A percentile compares a stretch with the other conserved stretches of the same genome.
Evolutionary conservation across 805 yeast species (phyloP).

Genomic region (Allodekkera sacchari): DNA sequence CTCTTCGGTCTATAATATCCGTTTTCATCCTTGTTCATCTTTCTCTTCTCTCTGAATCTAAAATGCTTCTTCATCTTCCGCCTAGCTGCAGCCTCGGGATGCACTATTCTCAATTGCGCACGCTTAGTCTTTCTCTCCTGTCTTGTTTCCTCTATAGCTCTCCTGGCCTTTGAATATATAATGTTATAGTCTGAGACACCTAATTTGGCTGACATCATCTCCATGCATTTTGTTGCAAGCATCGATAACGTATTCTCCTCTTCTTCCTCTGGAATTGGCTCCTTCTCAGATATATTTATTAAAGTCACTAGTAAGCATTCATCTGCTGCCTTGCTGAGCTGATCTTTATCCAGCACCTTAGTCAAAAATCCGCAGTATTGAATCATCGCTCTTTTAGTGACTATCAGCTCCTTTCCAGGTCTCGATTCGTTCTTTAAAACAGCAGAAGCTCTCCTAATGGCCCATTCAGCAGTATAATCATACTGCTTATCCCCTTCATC

Average conservation of each 20-base stretch:
- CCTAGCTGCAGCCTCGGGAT: conserved; percentile 77
- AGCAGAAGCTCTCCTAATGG: conserved; percentile 52
- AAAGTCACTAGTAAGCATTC: conserved; percentile 21
- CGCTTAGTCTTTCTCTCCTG: conserved; percentile 69
- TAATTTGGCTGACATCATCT: conserved; percentile 55
- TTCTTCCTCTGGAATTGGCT: conserved; percentile 27
- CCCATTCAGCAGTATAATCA: conserved; percentile 45
- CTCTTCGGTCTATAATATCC: conserved; percentile 66
- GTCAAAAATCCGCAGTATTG: conserved; percentile 58
- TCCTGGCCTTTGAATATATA: conserved; percentile 56
- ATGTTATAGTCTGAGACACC: conserved; percentile 64
- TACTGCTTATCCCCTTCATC: conserved; percentile 17
- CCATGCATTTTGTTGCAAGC: conserved; percentile 57
- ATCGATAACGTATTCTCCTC: conserved; percentile 38
- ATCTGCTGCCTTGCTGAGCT: conserved; percentile 33
- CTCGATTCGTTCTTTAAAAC: conserved; percentile 58
- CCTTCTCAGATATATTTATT: conserved; percentile 26
- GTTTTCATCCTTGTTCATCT: conserved; percentile 62
- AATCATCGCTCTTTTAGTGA: conserved; percentile 60
- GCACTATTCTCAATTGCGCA: conserved; percentile 64
- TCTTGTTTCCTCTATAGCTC: conserved; percentile 51
- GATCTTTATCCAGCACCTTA: conserved; percentile 38
- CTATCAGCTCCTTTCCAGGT: conserved; percentile 39
- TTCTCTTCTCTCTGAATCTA: conserved; percentile 69
- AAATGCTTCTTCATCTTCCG: conserved; percentile 72